Conservation (phyloP, 75 land plant genomes). For the Gnetum montanum region DNA sequence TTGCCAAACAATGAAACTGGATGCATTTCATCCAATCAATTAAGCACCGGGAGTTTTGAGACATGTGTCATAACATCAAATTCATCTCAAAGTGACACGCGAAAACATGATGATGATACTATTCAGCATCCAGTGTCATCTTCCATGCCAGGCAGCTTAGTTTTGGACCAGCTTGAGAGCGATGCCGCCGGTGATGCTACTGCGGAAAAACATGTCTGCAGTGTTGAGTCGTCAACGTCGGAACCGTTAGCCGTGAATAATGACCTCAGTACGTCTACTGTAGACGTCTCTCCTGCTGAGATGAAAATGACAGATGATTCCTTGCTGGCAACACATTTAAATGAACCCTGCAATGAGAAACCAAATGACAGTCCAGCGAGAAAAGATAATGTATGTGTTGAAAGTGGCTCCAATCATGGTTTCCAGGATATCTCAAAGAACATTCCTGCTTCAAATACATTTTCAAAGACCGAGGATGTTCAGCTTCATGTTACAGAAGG, state of each 20-base stretch:
- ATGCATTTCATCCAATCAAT: background rate
- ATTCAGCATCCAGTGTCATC: background rate
- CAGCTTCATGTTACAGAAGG: background rate
- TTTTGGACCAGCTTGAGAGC: slow-evolving; percentile 1
- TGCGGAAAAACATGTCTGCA: background rate
- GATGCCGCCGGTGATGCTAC: background rate
- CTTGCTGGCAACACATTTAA: background rate
- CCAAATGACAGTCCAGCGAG: background rate
- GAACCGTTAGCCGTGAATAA: background rate
- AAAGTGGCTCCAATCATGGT: slow-evolving; percentile 2
- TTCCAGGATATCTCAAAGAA: background rate
- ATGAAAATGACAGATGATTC: background rate
- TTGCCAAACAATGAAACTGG: background rate
- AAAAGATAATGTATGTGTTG: background rate
- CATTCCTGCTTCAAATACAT: no score
- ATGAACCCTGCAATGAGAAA: slow-evolving; percentile 1
- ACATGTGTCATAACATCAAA: background rate
- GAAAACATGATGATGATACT: background rate
- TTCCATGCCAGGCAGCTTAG: background rate
- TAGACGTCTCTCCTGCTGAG: background rate
- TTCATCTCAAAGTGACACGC: background rate
- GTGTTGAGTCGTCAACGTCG: background rate
- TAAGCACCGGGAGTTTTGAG: background rate
- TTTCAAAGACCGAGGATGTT: background rate
- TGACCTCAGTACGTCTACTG: background rate